Evolutionary conservation across 768 basidiomycete genomes (phyloP).

Genomic region (Pisolithus marmoratus): DNA sequence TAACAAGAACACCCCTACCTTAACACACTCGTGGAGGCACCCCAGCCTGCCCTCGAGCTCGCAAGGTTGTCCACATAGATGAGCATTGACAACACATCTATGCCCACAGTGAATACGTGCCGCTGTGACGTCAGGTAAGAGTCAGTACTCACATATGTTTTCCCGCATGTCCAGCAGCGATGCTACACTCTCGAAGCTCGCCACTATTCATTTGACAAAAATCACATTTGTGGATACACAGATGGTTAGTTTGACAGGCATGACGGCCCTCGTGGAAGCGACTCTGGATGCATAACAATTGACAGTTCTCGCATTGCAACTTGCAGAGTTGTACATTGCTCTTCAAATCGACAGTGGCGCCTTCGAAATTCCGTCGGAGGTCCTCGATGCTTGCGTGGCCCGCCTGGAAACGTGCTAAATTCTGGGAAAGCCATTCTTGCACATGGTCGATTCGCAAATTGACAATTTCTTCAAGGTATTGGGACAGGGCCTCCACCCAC

Average conservation of each 20-base stretch:
- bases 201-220: slow-evolving; percentile 15
- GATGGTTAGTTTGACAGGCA: slow-evolving; percentile 42
- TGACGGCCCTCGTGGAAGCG: slow-evolving; percentile 40
- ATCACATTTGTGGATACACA: slow-evolving; percentile 35
- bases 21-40: slow-evolving; percentile 47
- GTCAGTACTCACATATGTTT: slow-evolving; percentile 42
- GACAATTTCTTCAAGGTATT: slow-evolving; percentile 30
- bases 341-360: slow-evolving; percentile 26
- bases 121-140: not conserved
- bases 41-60: slow-evolving; percentile 40
- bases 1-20: slow-evolving; percentile 29
- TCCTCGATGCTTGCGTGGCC: slow-evolving; percentile 36
- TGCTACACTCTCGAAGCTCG: not conserved
- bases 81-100: slow-evolving; percentile 48
- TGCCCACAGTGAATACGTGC: not conserved
- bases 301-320: slow-evolving; percentile 38
- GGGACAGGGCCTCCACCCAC: slow-evolving; percentile 33
- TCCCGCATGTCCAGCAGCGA: slow-evolving; percentile 46
- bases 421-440: slow-evolving; percentile 39
- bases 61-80: slow-evolving; percentile 53
- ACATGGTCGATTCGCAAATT: slow-evolving; percentile 25
- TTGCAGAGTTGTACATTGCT: slow-evolving; percentile 34
- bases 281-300: slow-evolving; percentile 38
- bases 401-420: slow-evolving; percentile 38
- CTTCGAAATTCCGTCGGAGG: slow-evolving; percentile 36